Evolutionary conservation across 2,329 filamentous ascomycete species (phyloP).

Genomic region (Tolypocladium cylindrosporum): DNA sequence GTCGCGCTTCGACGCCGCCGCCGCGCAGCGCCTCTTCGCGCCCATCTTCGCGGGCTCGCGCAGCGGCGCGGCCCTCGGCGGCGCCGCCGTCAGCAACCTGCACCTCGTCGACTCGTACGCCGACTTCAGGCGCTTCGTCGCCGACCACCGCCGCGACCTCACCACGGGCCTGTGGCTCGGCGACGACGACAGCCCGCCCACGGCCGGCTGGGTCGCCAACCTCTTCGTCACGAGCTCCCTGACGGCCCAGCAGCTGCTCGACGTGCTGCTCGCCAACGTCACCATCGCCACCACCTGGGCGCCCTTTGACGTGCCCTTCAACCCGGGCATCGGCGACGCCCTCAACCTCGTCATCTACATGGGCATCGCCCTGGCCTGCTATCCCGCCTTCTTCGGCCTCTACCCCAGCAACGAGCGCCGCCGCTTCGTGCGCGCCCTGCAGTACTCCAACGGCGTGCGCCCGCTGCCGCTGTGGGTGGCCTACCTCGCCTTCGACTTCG

Average conservation of each 20-base stretch:
- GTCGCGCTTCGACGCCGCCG: constrained; percentile 23
- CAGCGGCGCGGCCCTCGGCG: constrained; percentile 9
- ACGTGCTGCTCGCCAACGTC: constrained; percentile 56
- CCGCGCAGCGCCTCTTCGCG: constrained; percentile 22
- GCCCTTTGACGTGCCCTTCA: constrained; percentile 65
- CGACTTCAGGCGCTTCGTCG: constrained; percentile 59
- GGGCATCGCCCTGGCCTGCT: constrained; percentile 65
- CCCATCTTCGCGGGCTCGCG: constrained; percentile 26
- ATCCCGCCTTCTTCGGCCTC: constrained; percentile 77
- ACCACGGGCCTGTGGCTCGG: constrained; percentile 72
- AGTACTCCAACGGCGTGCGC: constrained; percentile 86
- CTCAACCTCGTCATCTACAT: constrained; percentile 77
- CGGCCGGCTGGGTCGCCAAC: constrained; percentile 63
- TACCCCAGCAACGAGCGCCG: constrained; percentile 82
- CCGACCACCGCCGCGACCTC: constrained; percentile 52
- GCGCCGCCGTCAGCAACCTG: constrained; percentile 18
- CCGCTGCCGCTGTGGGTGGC: constrained; percentile 77
- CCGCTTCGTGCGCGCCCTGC: constrained; percentile 68
- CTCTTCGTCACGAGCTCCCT: constrained; percentile 46
- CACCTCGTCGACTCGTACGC: constrained; percentile 52
- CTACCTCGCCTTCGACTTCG: constrained; percentile 72
- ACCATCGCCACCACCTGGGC: constrained; percentile 64
- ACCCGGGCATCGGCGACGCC: constrained; percentile 57
- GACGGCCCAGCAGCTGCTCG: constrained; percentile 53
- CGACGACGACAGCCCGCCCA: constrained; percentile 46